These are phyloP conservation scores for Jatropha curcas DNA, from an alignment of 345 rosid species.

Conservation along the genomic window DNA sequence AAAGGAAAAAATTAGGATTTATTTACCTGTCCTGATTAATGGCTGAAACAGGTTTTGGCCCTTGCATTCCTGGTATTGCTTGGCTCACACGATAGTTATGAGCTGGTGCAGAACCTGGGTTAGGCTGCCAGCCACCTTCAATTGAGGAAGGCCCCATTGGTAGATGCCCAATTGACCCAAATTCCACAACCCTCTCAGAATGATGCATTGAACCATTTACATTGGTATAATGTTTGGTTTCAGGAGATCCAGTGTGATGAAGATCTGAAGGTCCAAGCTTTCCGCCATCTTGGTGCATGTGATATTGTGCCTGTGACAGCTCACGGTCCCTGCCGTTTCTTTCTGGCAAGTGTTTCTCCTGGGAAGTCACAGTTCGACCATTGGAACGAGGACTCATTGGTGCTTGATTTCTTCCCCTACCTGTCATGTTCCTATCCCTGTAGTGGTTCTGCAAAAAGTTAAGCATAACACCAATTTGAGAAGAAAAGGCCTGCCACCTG, in stretches of 20 bases:
- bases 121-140: slow-evolving; percentile 36
- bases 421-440: slow-evolving; percentile 46
- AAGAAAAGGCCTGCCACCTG: slow-evolving; percentile 9
- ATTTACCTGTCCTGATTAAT: slow-evolving; percentile 56
- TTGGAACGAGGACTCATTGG: slow-evolving; percentile 53
- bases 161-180: slow-evolving; percentile 42
- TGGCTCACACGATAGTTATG: slow-evolving; percentile 28
- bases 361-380: slow-evolving; percentile 34
- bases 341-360: slow-evolving; percentile 46
- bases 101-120: slow-evolving; percentile 22
- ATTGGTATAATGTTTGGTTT: slow-evolving; percentile 29
- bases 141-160: slow-evolving; percentile 23
- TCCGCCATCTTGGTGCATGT: slow-evolving; percentile 36
- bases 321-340: slow-evolving; percentile 50
- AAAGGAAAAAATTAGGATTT: not conserved
- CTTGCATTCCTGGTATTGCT: slow-evolving; percentile 27
- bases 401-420: slow-evolving; percentile 57
- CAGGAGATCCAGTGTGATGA: slow-evolving; percentile 41
- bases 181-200: slow-evolving; percentile 42
- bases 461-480: slow-evolving; percentile 22
- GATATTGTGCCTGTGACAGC: slow-evolving; percentile 29
- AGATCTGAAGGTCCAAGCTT: slow-evolving; percentile 45
- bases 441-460: slow-evolving; percentile 70
- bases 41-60: slow-evolving; percentile 36
- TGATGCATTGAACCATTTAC: slow-evolving; percentile 48